Base-by-base conservation (phyloP, 2,329 filamentous ascomycete species). In the Hymenoscyphus fructigenus region DNA sequence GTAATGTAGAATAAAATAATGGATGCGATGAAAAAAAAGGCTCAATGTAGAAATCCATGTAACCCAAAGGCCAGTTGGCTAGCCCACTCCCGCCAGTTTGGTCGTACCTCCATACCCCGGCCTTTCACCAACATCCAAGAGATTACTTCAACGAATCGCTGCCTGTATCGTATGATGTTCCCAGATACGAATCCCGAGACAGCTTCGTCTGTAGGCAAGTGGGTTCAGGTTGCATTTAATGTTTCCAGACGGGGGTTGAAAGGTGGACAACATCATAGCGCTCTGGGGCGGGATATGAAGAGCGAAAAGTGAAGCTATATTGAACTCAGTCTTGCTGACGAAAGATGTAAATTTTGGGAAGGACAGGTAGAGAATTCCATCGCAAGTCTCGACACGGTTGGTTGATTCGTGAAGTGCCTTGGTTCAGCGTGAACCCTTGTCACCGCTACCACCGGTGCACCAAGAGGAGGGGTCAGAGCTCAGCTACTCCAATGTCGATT, bases 121-220 rank as follows among this genome's bases (percentile, higher is more conserved):
- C 44, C 41, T 9, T 50, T 50, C 9, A 23, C 44, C n/a, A 23
- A 23, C 44, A 23, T 20, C 44, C 44, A 50, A 50, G n/a, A 50
- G n/a, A 50, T 50, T 50, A 23, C n/a, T 23, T 23, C 44, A 50
- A 50, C 44, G 44, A 50, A 50, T 50, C 7, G 20, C 44, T 50
- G 44, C n/a, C 17, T 26, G n/a, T 12, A 10, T 23, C 44, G 44
- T n/a, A 23, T 50, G 10, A 50, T 23, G n/a, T 6, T 23, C 44
- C 44, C n/a, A 50, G 44, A 50, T 50, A 23, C 44, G n/a, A 50
- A 50, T 50, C 44, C 44, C 44, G 44, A 50, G 44, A 50, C 20
- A 20, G 17, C 20, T 23, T 50, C 20, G 34, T 50, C 44, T 23
- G 44, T 50, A 12, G 44, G n/a, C n/a, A 50, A 50, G 44, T 50